Evolutionary conservation across 768 basidiomycete species (phyloP).

Genomic region (Boletales sp.): DNA sequence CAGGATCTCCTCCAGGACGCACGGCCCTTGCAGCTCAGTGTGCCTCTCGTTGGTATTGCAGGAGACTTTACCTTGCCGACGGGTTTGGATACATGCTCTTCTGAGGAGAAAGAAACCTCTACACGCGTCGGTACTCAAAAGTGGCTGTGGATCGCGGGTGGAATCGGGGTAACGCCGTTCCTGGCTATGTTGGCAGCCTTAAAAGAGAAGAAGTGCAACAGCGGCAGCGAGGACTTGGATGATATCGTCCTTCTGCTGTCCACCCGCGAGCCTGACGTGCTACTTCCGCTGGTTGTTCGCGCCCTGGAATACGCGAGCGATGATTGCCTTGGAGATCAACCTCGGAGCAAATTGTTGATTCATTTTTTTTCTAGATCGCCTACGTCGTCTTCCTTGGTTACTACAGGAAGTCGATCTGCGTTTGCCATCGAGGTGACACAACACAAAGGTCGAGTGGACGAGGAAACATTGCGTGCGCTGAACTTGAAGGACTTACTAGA

Average conservation of each 20-base stretch:
- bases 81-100: neutral
- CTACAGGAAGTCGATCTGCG: slow-evolving; percentile 9
- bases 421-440: slow-evolving; percentile 11
- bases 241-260: slow-evolving; percentile 49
- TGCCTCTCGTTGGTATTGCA: slow-evolving; percentile 48
- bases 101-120: neutral
- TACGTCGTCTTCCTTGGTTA: neutral
- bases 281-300: slow-evolving; percentile 37
- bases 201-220: neutral
- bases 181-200: slow-evolving; percentile 46
- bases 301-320: neutral
- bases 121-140: slow-evolving; percentile 5
- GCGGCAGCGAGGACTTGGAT: neutral
- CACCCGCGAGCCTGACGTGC: slow-evolving; percentile 51
- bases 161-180: slow-evolving; percentile 67
- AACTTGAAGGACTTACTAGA: slow-evolving; percentile 13
- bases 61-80: slow-evolving; percentile 47
- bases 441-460: slow-evolving; percentile 21
- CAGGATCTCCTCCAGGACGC: slow-evolving; percentile 42
- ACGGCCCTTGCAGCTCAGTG: slow-evolving; percentile 35
- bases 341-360: slow-evolving; percentile 24
- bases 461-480: slow-evolving; percentile 3
- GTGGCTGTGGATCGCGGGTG: slow-evolving; percentile 57
- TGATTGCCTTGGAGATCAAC: neutral
- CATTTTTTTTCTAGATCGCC: slow-evolving; percentile 37